Evolutionary conservation across 2,329 filamentous ascomycete genomes (phyloP).

Genomic region (Pseudogymnoascus sp.): DNA sequence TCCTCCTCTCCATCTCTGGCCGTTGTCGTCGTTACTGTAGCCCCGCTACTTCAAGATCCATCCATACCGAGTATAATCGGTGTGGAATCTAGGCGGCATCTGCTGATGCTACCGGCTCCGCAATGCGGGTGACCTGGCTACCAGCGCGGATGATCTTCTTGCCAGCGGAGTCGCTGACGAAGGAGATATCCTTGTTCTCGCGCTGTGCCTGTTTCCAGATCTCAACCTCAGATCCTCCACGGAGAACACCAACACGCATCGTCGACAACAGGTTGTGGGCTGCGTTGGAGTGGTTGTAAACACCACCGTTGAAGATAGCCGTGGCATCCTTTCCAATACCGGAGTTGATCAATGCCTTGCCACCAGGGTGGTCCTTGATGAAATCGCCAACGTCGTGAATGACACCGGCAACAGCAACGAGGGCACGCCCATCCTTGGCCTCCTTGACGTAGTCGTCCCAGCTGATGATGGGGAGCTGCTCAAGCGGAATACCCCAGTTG

Average conservation of each 20-base stretch:
- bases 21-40: neutral
- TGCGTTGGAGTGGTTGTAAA: constrained; percentile 84
- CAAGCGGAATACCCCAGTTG: constrained; percentile 79
- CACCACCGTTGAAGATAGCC: constrained; percentile 84
- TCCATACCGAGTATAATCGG: neutral
- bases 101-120: constrained; percentile 71
- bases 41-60: neutral
- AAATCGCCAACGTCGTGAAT: constrained; percentile 80
- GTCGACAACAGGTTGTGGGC: constrained; percentile 83
- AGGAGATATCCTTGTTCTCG: constrained; percentile 74
- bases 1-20: neutral
- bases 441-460: constrained; percentile 81
- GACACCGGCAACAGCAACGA: constrained; percentile 73
- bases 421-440: constrained; percentile 67
- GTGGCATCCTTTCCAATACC: constrained; percentile 83
- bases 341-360: constrained; percentile 75
- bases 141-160: constrained; percentile 80
- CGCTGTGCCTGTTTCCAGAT: constrained; percentile 84
- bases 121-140: constrained; percentile 74
- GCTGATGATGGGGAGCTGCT: constrained; percentile 75
- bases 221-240: constrained; percentile 81
- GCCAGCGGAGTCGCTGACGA: constrained; percentile 72
- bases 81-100: constrained; percentile 58
- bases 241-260: constrained; percentile 80
- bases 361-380: constrained; percentile 85